Percentiles rank a stretch among this genome's conserved stretches.
Evolutionary conservation across 2,329 filamentous ascomycete genomes (phyloP).

Genomic region (Beauveria pseudobassiana): DNA sequence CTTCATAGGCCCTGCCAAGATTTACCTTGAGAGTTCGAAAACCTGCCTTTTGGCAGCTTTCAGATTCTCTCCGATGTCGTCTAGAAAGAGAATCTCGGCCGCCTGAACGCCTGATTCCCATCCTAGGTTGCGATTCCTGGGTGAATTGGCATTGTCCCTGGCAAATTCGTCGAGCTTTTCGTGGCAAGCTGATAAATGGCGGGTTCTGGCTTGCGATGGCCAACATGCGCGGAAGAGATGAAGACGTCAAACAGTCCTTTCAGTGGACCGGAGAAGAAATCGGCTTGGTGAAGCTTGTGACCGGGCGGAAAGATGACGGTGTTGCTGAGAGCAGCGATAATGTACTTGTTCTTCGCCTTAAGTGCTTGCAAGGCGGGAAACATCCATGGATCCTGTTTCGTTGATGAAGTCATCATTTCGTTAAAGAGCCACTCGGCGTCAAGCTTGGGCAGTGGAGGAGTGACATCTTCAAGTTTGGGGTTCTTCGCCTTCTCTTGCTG

Average conservation of each 20-base stretch:
- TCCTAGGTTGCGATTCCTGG: constrained; percentile 31
- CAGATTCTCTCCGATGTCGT: constrained; percentile 91
- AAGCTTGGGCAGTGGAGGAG: constrained; percentile 62
- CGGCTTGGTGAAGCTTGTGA: constrained; percentile 54
- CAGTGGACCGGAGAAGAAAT: constrained; percentile 49
- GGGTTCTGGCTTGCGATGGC: constrained; percentile 79
- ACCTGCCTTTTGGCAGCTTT: constrained; percentile 69
- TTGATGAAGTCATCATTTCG: constrained; percentile 76
- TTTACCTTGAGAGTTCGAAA: constrained; percentile 80
- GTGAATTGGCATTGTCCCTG: constrained; percentile 37
- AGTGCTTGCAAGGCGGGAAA: constrained; percentile 70
- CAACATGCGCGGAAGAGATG: constrained; percentile 77
- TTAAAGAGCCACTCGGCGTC: constrained; percentile 78
- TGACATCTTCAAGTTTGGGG: constrained; percentile 28
- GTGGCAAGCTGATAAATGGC: constrained; percentile 73
- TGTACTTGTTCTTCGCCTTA: constrained; percentile 53
- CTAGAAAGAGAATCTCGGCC: constrained; percentile 74
- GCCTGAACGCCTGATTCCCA: constrained; percentile 47
- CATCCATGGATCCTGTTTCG: constrained; percentile 76
- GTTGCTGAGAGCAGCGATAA: constrained; percentile 81
- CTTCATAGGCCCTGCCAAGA: constrained; percentile 69
- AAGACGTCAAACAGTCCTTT: constrained; percentile 75
- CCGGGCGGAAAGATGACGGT: constrained; percentile 77
- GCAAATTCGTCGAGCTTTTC: constrained; percentile 57
- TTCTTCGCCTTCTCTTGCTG: constrained; percentile 33